Evolutionary conservation across 148 eudicot genomes (phyloP), one percentile per base, ranked within the genome.

Genomic region (Camellia lanceoleosa): DNA sequence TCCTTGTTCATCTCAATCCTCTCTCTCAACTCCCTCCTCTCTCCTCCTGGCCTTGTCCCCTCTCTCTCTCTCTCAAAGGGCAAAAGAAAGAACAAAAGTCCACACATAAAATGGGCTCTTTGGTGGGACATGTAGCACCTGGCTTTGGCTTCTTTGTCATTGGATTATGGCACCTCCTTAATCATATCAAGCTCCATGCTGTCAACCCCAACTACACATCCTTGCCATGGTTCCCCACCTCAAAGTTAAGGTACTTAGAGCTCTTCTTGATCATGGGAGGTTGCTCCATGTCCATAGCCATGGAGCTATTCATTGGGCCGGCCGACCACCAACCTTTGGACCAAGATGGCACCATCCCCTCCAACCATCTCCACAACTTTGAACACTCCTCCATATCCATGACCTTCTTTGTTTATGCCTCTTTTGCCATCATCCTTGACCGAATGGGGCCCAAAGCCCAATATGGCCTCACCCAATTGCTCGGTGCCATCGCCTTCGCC

Each of bases 341-440:
- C 87, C 46, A 86, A 0, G 97, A 94, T 66, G 87, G 93, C 11
- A 91, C 92, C 81, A 94, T 94, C 77, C 97, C 98, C 4, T 86
- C 97, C 6, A 87, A 90, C 86, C 97, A 94, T 79, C 93, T 94
- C 56, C 98, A 91, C 84, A 92, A 92, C 87, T 87, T 94, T 19
- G 98, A 94, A 58, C 98, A 94, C 84, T 85, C 95, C 5, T 84
- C 87, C 64, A 88, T 94, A 7, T 90, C 97, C 30, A 66, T 91
- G 38, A 75, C 91, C 15, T 89, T 91, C 81, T 81, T 94, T 41
- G 81, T 84, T 9, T 94, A 94, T 55, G 93, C 98, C 0, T 7
- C 74, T 58, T 91, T 86, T 70, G 83, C 93, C 19, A 81, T 94
- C 60, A 2, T 82, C 52, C 82, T 94, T 0, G 98, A 94, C 84